Percentiles rank a stretch among this genome's conserved stretches.
phyloP scores from a whole-genome alignment of 2,329 filamentous ascomycete species.

The Incumbomyces lentus region DNA sequence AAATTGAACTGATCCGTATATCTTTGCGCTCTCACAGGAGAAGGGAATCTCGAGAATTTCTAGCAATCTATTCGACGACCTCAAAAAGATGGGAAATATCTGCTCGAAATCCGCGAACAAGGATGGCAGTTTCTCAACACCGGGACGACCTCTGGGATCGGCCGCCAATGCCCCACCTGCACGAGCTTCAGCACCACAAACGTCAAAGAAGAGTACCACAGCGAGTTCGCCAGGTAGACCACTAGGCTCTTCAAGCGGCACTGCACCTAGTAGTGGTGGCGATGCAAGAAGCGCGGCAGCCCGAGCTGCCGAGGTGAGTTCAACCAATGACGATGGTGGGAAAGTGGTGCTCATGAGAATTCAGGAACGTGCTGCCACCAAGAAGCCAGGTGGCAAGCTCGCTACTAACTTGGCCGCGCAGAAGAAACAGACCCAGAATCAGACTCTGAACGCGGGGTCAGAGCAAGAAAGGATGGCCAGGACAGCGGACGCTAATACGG shows the following conservation, averaged over 20 bases:
- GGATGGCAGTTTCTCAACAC: slow-evolving; percentile 56
- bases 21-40: no score
- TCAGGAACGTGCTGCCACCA: slow-evolving; percentile 54
- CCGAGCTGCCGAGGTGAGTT: slow-evolving; percentile 69
- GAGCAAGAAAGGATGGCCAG: slow-evolving; percentile 53
- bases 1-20: neutral
- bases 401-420: slow-evolving; percentile 61
- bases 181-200: slow-evolving; percentile 42
- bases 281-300: slow-evolving; percentile 67
- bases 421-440: slow-evolving; percentile 59
- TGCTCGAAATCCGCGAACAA: slow-evolving; percentile 61
- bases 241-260: slow-evolving; percentile 43
- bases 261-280: slow-evolving; percentile 24
- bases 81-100: slow-evolving; percentile 63
- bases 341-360: neutral
- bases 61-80: no score
- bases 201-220: slow-evolving; percentile 24
- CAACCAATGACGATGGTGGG: neutral
- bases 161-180: slow-evolving; percentile 33
- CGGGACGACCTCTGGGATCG: slow-evolving; percentile 61
- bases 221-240: slow-evolving; percentile 47
- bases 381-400: slow-evolving; percentile 54
- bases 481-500: slow-evolving; percentile 54
- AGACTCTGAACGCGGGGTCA: slow-evolving; percentile 59
- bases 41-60: no score